phyloP scores from a whole-genome alignment of 192 early-diverging fungal species.

The Dimargaris verticillata region DNA sequence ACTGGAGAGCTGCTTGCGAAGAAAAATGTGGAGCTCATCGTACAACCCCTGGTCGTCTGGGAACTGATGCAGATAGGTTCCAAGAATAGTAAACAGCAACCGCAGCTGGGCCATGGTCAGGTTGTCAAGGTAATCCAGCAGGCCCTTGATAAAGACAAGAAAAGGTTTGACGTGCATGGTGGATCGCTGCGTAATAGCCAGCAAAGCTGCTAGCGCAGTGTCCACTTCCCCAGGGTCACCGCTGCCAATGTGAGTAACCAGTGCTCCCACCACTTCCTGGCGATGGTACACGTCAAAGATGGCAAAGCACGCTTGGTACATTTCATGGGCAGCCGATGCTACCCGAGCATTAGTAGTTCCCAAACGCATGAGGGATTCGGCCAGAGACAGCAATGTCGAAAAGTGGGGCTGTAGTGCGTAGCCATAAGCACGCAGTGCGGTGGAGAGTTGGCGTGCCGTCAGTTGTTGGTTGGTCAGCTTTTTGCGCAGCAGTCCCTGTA shows the following conservation, averaged over 20 bases:
- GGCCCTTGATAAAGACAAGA: slow-evolving; percentile 49
- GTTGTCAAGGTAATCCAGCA: slow-evolving; percentile 57
- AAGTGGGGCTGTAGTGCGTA: slow-evolving; percentile 18
- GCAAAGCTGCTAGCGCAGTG: slow-evolving; percentile 35
- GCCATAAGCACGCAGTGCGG: slow-evolving; percentile 12
- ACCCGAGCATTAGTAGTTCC: slow-evolving; percentile 27
- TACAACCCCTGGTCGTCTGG: slow-evolving; percentile 30
- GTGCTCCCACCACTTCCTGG: slow-evolving; percentile 63
- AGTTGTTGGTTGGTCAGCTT: slow-evolving; percentile 4
- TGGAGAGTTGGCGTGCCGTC: slow-evolving; percentile 6
- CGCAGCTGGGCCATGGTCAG: slow-evolving; percentile 43
- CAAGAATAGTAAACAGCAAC: slow-evolving; percentile 46
- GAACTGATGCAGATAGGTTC: slow-evolving; percentile 30
- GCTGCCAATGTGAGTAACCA: slow-evolving; percentile 63
- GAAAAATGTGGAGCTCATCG: slow-evolving; percentile 51
- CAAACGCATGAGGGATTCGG: slow-evolving; percentile 39
- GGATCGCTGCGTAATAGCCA: slow-evolving; percentile 31
- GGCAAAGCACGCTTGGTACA: slow-evolving; percentile 35
- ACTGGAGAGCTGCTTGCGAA: slow-evolving; percentile 65
- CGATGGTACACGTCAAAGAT: slow-evolving; percentile 47
- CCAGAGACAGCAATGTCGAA: slow-evolving; percentile 32
- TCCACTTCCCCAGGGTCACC: slow-evolving; percentile 43
- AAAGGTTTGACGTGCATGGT: slow-evolving; percentile 36
- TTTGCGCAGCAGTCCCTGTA: slow-evolving; percentile 15
- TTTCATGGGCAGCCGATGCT: slow-evolving; percentile 20